A percentile compares a stretch with the other conserved stretches of the same genome.
Evolutionary conservation across 2,329 filamentous ascomycete species (phyloP).

Genomic region (Ceratocystis variospora): DNA sequence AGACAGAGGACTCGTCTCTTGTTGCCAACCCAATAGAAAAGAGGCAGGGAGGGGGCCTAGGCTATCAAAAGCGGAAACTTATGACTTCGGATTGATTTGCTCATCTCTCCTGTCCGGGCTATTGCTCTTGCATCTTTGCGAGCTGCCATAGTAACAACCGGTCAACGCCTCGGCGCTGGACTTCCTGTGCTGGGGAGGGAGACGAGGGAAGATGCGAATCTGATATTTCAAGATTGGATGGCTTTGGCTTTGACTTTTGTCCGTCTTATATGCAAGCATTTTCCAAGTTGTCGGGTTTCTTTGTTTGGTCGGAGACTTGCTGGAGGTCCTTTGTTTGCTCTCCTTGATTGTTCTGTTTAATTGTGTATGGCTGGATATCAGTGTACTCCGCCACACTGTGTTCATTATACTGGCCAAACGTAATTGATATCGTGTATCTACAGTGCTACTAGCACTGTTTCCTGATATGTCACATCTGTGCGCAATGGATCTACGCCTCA

Average conservation of each 20-base stretch:
- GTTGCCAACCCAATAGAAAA: neutral
- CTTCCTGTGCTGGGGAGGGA: too few species aligned
- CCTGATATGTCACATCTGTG: neutral
- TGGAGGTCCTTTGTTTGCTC: neutral
- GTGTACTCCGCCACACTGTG: neutral
- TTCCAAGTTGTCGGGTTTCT: neutral
- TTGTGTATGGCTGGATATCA: neutral
- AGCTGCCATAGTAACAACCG: neutral
- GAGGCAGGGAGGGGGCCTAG: too few species aligned
- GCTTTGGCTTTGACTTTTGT: neutral
- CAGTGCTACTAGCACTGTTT: neutral
- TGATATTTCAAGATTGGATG: slow-evolving; percentile 1
- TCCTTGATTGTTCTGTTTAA: neutral
- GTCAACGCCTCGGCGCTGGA: neutral
- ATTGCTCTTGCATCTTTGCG: neutral
- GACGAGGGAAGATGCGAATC: neutral
- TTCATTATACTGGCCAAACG: too few species aligned
- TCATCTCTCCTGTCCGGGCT: neutral
- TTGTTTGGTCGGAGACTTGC: neutral
- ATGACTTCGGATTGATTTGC: neutral
- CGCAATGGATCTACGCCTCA: neutral
- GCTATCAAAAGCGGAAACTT: neutral
- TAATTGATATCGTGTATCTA: neutral
- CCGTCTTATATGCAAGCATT: neutral
- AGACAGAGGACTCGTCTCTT: neutral